Evolutionary conservation across 148 eudicot genomes (phyloP), one percentile per base, ranked within the genome.

Genomic region (Arbutus unedo): DNA sequence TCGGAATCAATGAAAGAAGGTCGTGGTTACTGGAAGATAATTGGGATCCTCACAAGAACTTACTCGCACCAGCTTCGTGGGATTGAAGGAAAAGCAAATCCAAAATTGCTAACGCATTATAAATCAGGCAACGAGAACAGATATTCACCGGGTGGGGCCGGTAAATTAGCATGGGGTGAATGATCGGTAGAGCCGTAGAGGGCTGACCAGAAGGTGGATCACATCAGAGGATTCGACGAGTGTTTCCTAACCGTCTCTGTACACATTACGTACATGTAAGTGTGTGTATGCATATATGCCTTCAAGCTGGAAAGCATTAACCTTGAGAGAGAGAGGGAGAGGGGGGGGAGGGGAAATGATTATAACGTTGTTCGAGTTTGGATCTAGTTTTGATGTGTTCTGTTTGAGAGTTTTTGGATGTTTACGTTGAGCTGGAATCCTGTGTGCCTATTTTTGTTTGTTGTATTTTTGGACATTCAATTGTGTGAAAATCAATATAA

Each of bases 141-240:
- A 25, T 19, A 23, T 50, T 31, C 11, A 10, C n/a, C 60, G 38
- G 44, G 79, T 53, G 60, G 60, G 60, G 7, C 18, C n/a, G 75
- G 49, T 14, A 19, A 64, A 25, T 0, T 1, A 51, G 11, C 54
- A 51, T 51, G 43, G 49, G 68, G 81, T 5, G 38, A 57, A 43
- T 45, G 81, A 57, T 43, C 47, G 81, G 51, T 38, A 19, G 50
- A 41, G 16, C 38, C 38, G 38, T 31, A 8, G 41, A 60, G 66
- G 25, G 21, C 50, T 56, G 50, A 76, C 47, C 41, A 48, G 77
- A 74, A 21, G 77, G 55, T 74, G 77, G 51, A 45, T 79, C 72
- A 11, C 50, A 45, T 79, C 72, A 60, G 81, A 79, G 67, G 53
- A 57, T 56, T 78, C 70, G 50, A 78, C 31, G 31, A 74, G 76